phyloP scores from a whole-genome alignment of 1,284 basidiomycete species.

The Tylopilus sp. region DNA sequence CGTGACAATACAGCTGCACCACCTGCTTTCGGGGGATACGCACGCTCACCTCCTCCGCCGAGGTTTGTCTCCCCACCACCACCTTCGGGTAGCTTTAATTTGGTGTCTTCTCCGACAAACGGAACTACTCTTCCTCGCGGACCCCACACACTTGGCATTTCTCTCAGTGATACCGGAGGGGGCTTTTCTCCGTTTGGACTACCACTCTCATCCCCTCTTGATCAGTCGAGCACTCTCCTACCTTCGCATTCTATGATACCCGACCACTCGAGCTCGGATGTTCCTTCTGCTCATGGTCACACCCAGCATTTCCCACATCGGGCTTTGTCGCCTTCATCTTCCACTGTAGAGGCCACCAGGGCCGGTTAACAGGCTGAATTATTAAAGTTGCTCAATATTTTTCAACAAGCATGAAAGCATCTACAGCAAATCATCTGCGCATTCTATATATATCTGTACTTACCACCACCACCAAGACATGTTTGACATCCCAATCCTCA shows the following conservation, averaged over 20 bases:
- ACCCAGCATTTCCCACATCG: slow-evolving; percentile 45
- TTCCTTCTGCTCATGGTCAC: slow-evolving; percentile 41
- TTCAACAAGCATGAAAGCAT: slow-evolving; percentile 38
- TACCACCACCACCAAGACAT: slow-evolving; percentile 35
- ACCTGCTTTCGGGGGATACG: slow-evolving; percentile 42
- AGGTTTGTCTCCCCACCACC: slow-evolving; percentile 50
- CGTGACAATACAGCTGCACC: slow-evolving; percentile 39
- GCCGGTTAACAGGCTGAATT: slow-evolving; percentile 41
- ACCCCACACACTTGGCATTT: slow-evolving; percentile 32
- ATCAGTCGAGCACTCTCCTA: slow-evolving; percentile 36
- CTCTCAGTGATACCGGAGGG: slow-evolving; percentile 28
- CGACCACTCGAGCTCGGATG: slow-evolving; percentile 50
- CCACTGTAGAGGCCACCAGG: slow-evolving; percentile 54
- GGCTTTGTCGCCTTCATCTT: slow-evolving; percentile 47
- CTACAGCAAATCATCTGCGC: slow-evolving; percentile 39
- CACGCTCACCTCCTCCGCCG: slow-evolving; percentile 57
- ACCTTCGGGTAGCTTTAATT: slow-evolving; percentile 38
- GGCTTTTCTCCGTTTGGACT: slow-evolving; percentile 64
- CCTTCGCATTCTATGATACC: slow-evolving; percentile 56
- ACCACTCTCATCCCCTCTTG: slow-evolving; percentile 38
- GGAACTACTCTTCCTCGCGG: slow-evolving; percentile 30
- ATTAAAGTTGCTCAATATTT: slow-evolving; percentile 39
- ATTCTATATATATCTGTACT: slow-evolving; percentile 40
- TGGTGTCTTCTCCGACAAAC: slow-evolving; percentile 36
- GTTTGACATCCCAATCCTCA: slow-evolving; percentile 34